phyloP scores from a whole-genome alignment of 2,329 filamentous ascomycete species.

The Trichothecium sympodiale region DNA sequence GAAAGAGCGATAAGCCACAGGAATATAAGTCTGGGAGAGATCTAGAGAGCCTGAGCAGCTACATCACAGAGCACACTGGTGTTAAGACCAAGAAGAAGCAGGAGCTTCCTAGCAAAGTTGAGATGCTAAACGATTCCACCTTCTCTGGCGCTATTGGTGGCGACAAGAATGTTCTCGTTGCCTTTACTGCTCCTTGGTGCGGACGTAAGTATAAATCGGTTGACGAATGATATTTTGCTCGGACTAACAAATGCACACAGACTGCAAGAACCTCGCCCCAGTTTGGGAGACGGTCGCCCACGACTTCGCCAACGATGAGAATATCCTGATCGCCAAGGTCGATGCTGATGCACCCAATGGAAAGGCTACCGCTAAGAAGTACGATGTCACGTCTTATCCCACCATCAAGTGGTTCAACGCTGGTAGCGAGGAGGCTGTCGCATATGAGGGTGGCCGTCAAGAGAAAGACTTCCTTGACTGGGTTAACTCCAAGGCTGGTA shows the following conservation, averaged over 20 bases:
- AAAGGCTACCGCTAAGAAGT: slow-evolving; percentile 64
- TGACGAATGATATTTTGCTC: not conserved
- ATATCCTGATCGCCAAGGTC: slow-evolving; percentile 85
- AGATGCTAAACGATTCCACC: slow-evolving; percentile 66
- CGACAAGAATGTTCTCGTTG: slow-evolving; percentile 84
- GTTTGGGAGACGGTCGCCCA: slow-evolving; percentile 78
- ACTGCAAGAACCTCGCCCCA: slow-evolving; percentile 93
- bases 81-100: slow-evolving; percentile 68
- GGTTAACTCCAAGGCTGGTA: slow-evolving; percentile 82
- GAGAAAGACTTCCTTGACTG: slow-evolving; percentile 70
- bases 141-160: slow-evolving; percentile 71
- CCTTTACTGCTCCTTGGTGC: slow-evolving; percentile 97
- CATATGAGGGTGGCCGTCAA: slow-evolving; percentile 65
- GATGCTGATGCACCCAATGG: slow-evolving; percentile 82
- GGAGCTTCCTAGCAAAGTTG: slow-evolving; percentile 62
- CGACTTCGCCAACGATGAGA: slow-evolving; percentile 67
- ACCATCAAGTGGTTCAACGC: slow-evolving; percentile 97
- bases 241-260: too few species aligned
- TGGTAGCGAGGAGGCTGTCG: slow-evolving; percentile 59
- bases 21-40: slow-evolving; percentile 86
- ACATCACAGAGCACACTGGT: slow-evolving; percentile 79
- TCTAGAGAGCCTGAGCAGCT: slow-evolving; percentile 70
- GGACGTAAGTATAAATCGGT: slow-evolving; percentile 79
- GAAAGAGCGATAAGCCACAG: slow-evolving; percentile 72
- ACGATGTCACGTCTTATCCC: slow-evolving; percentile 78